Base-by-base conservation (phyloP, 2,329 filamentous ascomycete genomes). In the Cladophialophora chaetospira region DNA sequence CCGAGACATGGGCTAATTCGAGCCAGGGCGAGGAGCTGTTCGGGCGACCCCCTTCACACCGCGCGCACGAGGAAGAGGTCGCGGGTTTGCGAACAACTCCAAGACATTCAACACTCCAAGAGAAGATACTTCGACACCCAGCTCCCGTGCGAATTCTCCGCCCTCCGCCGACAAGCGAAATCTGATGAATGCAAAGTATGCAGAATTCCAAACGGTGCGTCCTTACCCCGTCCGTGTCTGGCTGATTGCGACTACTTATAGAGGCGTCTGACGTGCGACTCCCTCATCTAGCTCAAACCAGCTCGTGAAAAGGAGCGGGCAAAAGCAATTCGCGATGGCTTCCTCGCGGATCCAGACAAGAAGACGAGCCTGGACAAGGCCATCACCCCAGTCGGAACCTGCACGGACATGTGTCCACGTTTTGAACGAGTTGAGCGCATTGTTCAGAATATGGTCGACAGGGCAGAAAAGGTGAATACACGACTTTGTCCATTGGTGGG, bases 391-490 rank as follows among this genome's bases (percentile, higher is more conserved):
- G 78, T 83, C 4, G 84, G 83, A 48, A 82, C 79, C 48, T 87
- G 84, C 69, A 78, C 77, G 35, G 80, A 82, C 62, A 86, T 87
- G 83, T 87, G 84, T 66, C 80, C 84, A 2, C 82, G 86, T 61
- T 85, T 77, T 56, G 84, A 87, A 71, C 72, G 84, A 40, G 79
- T 85, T 40, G 79, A 85, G 63, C 77, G 84, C 35, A 83, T 85
- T 46, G 77, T 82, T 42, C 81, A 85, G 66, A 81, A 83, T 48
- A 83, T 85, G 70, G 79, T 85, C 23, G 82, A 83, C 70, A 75
- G 75, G 53, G 78, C 79, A 58, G 84, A 87, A 76, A 82, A 78
- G 73, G 82, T 84, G 71, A 44, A 52, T 40, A 35, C 19, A 44
- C n/a, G n/a, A 40, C 10, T 23, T 15, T 19, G 19, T 38, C 25